A percentile compares a stretch with the other conserved stretches of the same genome.
Conservation (phyloP, 306 rosid species). For the Begonia masoniana region DNA sequence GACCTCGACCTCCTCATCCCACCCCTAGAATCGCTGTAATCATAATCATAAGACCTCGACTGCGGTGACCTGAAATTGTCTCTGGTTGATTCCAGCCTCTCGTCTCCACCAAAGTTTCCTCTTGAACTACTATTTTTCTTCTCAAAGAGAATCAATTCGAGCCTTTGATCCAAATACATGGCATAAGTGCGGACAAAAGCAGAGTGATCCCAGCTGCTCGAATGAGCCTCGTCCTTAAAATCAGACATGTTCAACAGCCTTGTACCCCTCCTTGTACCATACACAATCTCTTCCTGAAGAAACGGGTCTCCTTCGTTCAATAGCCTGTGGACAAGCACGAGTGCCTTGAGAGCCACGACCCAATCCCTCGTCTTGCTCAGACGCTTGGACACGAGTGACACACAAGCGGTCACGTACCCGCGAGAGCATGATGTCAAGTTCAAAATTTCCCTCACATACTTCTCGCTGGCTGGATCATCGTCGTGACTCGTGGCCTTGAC, state of each 20-base stretch:
- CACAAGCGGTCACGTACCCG: conserved; percentile 64
- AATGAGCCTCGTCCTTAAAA: conserved; percentile 89
- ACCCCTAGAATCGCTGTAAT: conserved; percentile 45
- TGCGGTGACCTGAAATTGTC: conserved; percentile 70
- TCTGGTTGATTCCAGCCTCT: conserved; percentile 32
- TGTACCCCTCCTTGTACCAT: conserved; percentile 72
- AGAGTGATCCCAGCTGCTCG: conserved; percentile 90
- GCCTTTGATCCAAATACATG: conserved; percentile 78
- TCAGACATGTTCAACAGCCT: conserved; percentile 79
- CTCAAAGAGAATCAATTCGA: conserved; percentile 54
- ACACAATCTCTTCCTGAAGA: conserved; percentile 76
- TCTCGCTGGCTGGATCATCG: conserved; percentile 86
- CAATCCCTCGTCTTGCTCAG: conserved; percentile 87
- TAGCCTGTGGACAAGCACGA: conserved; percentile 56
- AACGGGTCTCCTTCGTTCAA: conserved; percentile 66
- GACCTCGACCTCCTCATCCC: conserved; percentile 70
- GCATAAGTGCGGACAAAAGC: conserved; percentile 80
- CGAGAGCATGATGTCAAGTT: conserved; percentile 64
- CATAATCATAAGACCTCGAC: conserved; percentile 44
- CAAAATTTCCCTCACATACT: conserved; percentile 63
- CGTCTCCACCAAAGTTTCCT: conserved; percentile 17
- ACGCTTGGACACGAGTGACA: conserved; percentile 60
- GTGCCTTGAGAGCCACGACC: conserved; percentile 80
- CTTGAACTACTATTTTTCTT: conserved; percentile 23
- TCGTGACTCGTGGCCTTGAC: conserved; percentile 96